Evolutionary conservation across 140 eudicot genomes (phyloP).

Genomic region (Ambrosia hybrid): DNA sequence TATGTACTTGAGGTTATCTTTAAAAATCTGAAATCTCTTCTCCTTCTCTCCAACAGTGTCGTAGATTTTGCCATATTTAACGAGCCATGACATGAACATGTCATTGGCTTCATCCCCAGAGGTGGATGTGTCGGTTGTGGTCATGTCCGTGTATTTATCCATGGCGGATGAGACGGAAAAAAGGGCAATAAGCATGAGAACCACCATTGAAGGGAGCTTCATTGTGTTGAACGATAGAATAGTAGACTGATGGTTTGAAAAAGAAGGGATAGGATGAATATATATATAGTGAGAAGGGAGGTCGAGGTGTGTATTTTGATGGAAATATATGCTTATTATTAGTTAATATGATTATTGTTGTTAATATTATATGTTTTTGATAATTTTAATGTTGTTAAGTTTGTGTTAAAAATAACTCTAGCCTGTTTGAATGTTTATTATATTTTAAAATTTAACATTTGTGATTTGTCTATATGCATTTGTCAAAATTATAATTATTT

Average conservation of each 20-base stretch:
- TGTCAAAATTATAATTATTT: too few relatives aligned
- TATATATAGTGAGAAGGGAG: slow-evolving; percentile 13
- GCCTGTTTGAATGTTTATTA: too few relatives aligned
- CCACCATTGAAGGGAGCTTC: slow-evolving; percentile 26
- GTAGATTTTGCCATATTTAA: slow-evolving; percentile 27
- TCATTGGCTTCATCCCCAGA: slow-evolving; percentile 43
- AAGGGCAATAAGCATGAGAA: slow-evolving; percentile 15
- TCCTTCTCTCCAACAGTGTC: slow-evolving; percentile 72
- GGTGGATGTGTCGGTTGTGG: slow-evolving; percentile 2
- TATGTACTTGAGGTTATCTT: slow-evolving; percentile 59
- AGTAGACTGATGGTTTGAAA: slow-evolving; percentile 9
- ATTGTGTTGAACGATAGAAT: slow-evolving; percentile 14
- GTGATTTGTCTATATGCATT: too few relatives aligned
- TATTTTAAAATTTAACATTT: too few relatives aligned
- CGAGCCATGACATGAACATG: slow-evolving; percentile 63
- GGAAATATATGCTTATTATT: too few relatives aligned
- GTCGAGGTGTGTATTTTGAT: too few relatives aligned
- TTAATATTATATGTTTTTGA: too few relatives aligned
- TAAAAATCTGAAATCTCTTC: slow-evolving; percentile 61
- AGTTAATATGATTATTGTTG: too few relatives aligned
- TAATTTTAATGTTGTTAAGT: too few relatives aligned
- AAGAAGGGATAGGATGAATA: slow-evolving; percentile 2
- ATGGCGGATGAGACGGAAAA: slow-evolving; percentile 34
- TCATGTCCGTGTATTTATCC: slow-evolving; percentile 51
- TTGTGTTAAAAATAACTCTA: too few relatives aligned